A percentile compares a stretch with the other conserved stretches of the same genome.
Evolutionary conservation across 2,329 filamentous ascomycete species (phyloP).

Genomic region (Cercospora sesami): DNA sequence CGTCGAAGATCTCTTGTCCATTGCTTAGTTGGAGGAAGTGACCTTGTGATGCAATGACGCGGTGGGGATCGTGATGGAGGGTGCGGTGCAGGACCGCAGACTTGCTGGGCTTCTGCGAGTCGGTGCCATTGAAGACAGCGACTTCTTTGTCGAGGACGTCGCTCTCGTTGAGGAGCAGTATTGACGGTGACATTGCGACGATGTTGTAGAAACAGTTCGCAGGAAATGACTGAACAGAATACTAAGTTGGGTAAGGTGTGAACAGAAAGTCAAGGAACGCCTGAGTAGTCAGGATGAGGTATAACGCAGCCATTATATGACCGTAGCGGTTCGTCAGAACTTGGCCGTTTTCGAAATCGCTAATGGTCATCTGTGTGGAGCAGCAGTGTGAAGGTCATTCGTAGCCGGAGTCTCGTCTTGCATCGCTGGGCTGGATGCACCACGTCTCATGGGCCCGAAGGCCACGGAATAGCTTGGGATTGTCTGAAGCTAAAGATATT

Average conservation of each 20-base stretch:
- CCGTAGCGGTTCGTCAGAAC: background rate
- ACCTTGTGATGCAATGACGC: slow-evolving; percentile 52
- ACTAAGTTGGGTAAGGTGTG: background rate
- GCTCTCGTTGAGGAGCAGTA: slow-evolving; percentile 30
- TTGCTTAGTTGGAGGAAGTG: slow-evolving; percentile 55
- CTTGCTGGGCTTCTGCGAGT: slow-evolving; percentile 12
- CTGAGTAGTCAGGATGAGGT: background rate
- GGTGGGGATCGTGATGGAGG: slow-evolving; percentile 49
- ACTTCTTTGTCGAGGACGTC: slow-evolving; percentile 19
- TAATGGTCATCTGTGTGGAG: slow-evolving; percentile 1
- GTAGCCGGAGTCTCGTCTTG: slow-evolving; percentile 13
- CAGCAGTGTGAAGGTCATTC: slow-evolving; percentile 4
- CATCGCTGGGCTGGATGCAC: slow-evolving; percentile 8
- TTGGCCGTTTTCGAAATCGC: background rate
- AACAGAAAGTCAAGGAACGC: background rate
- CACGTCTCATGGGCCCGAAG: slow-evolving; percentile 16
- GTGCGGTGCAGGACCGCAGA: slow-evolving; percentile 53
- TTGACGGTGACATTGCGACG: slow-evolving; percentile 24
- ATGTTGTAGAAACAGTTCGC: background rate
- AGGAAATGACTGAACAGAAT: slow-evolving; percentile 4
- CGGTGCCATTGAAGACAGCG: background rate
- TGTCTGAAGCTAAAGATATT: slow-evolving; percentile 15
- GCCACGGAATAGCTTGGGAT: slow-evolving; percentile 20
- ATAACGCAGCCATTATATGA: slow-evolving; percentile 1
- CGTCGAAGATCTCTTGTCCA: slow-evolving; percentile 67